These are phyloP conservation scores for Ophiostoma novo-ulmi DNA, from an alignment of 2,329 filamentous ascomycete species.

Conservation along the genomic window DNA sequence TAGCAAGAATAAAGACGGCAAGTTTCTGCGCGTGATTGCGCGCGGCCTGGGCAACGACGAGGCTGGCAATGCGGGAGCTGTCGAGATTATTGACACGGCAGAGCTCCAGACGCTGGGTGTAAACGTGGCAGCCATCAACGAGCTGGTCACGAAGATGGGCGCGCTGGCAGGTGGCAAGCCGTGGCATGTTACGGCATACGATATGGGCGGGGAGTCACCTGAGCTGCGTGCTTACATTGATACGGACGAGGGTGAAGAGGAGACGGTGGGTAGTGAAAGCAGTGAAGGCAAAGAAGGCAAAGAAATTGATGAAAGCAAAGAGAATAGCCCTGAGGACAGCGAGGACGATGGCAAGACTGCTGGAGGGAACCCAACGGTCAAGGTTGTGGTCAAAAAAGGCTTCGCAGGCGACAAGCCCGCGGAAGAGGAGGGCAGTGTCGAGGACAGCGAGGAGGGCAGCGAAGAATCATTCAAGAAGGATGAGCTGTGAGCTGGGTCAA, in stretches of 20 bases:
- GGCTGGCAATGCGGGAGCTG: slow-evolving; percentile 45
- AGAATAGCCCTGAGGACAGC: background rate
- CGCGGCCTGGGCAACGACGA: slow-evolving; percentile 47
- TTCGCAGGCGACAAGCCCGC: background rate
- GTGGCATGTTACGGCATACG: background rate
- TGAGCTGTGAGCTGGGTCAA: slow-evolving; percentile 41
- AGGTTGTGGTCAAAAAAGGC: background rate
- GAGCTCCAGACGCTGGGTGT: slow-evolving; percentile 66
- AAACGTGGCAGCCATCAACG: slow-evolving; percentile 63
- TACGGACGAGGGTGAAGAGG: background rate
- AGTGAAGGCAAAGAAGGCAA: background rate
- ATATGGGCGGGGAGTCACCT: background rate
- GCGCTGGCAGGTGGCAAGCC: slow-evolving; percentile 5
- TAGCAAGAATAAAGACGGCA: background rate
- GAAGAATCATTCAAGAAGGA: slow-evolving; percentile 45
- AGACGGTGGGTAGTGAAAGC: background rate
- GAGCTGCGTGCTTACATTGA: slow-evolving; percentile 1
- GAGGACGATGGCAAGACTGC: background rate
- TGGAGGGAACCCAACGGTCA: background rate
- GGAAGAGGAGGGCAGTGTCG: slow-evolving; percentile 18
- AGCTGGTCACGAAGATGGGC: background rate
- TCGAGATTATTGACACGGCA: slow-evolving; percentile 57
- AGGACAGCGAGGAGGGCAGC: slow-evolving; percentile 38
- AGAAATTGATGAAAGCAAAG: background rate
- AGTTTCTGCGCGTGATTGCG: slow-evolving; percentile 41